A percentile compares a stretch with the other conserved stretches of the same genome.
Conservation (phyloP, 768 basidiomycete genomes). For the Sporobolomyces phaffii region DNA sequence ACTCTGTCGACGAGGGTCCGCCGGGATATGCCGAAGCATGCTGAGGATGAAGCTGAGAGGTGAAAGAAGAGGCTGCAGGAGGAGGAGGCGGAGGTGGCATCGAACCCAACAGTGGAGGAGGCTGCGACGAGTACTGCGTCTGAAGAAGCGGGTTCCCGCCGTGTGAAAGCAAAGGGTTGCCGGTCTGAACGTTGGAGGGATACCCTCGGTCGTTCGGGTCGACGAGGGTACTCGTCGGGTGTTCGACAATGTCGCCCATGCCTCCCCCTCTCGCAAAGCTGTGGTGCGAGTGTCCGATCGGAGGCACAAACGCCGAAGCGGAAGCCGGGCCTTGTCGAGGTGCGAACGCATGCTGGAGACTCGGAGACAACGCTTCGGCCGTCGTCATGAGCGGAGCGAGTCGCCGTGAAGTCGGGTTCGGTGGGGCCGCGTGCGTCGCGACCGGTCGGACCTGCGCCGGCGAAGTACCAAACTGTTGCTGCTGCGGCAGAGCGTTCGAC, state of each 20-base stretch:
- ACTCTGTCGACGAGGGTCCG: constrained; percentile 8
- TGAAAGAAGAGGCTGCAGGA: background rate
- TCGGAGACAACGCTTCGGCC: constrained; percentile 13
- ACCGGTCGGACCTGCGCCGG: background rate
- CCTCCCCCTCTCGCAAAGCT: background rate
- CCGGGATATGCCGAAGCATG: constrained; percentile 33
- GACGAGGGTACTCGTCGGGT: background rate
- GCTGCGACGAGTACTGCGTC: no score
- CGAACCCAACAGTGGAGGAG: no score
- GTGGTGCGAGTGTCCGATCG: constrained; percentile 48
- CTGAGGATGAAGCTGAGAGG: background rate
- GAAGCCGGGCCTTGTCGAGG: constrained; percentile 51
- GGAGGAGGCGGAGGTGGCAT: background rate
- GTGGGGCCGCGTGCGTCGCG: background rate
- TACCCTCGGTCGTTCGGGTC: background rate
- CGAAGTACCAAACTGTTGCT: background rate
- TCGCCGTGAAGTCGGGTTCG: background rate
- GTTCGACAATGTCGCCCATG: constrained; percentile 28
- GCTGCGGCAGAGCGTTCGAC: background rate
- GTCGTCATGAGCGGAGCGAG: constrained; percentile 36
- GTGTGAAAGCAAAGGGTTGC: no score
- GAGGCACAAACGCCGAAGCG: constrained; percentile 52
- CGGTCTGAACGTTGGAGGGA: no score
- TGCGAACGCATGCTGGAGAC: background rate
- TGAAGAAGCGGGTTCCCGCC: no score